Percentiles rank a stretch among this genome's conserved stretches.
Conservation (phyloP, 345 rosid species). For the Aquilaria yunnanensis region DNA sequence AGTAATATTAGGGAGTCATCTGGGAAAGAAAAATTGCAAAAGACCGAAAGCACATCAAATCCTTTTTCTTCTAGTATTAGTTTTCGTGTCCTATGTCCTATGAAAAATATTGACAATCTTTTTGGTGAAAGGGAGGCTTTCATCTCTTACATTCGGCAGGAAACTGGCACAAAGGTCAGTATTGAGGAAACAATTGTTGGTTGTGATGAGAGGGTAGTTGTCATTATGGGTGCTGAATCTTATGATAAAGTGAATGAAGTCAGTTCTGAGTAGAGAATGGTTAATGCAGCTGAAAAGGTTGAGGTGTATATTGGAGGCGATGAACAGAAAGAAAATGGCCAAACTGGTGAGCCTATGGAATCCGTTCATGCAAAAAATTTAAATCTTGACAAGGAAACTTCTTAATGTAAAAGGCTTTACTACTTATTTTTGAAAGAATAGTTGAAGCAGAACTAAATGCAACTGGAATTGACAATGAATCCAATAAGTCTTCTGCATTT, state of each 20-base stretch:
- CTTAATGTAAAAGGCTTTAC: slow-evolving; percentile 49
- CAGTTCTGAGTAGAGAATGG: slow-evolving; percentile 7
- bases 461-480: slow-evolving; percentile 30
- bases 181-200: slow-evolving; percentile 48
- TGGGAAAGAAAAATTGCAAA: slow-evolving; percentile 48
- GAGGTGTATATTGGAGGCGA: slow-evolving; percentile 15
- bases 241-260: slow-evolving; percentile 25
- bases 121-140: slow-evolving; percentile 34
- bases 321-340: slow-evolving; percentile 17
- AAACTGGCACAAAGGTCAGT: slow-evolving; percentile 41
- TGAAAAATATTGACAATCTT: slow-evolving; percentile 28
- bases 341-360: slow-evolving; percentile 23
- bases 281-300: slow-evolving; percentile 16
- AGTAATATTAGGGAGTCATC: slow-evolving; percentile 26
- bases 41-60: slow-evolving; percentile 24
- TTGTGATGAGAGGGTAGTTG: slow-evolving; percentile 56
- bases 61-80: slow-evolving; percentile 13
- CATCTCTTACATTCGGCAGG: slow-evolving; percentile 42
- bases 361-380: slow-evolving; percentile 24
- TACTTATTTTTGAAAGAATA: slow-evolving; percentile 51
- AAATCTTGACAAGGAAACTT: slow-evolving; percentile 25
- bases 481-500: slow-evolving; percentile 22
- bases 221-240: slow-evolving; percentile 27
- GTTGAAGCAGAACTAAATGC: slow-evolving; percentile 30
- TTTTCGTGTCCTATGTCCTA: slow-evolving; percentile 46